Conservation (phyloP, 140 eudicot genomes). For the Senecio squalidus region DNA sequence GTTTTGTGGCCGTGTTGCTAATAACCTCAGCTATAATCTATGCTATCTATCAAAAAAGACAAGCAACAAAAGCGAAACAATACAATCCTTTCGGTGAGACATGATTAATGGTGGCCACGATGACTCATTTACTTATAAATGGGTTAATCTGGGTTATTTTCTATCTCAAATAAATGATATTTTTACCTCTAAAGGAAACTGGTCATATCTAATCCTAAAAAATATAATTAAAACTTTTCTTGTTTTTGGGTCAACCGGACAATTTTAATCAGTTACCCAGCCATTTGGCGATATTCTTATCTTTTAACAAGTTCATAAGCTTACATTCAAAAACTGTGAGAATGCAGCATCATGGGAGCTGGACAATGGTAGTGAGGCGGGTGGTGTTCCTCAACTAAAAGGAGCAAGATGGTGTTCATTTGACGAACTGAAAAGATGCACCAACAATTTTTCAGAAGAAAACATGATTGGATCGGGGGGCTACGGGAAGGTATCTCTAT, state of each 20-base stretch:
- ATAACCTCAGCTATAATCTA: constrained; percentile 45
- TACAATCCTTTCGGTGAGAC: constrained; percentile 71
- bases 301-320: neutral
- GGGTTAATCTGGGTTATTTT: too few relatives aligned
- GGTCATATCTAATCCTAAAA: too few relatives aligned
- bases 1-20: constrained; percentile 45
- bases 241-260: too few relatives aligned
- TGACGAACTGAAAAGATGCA: constrained; percentile 66
- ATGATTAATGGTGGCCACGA: too few relatives aligned
- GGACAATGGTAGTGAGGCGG: constrained; percentile 33
- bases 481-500: constrained; percentile 66
- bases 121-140: too few relatives aligned
- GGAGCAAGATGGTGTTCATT: constrained; percentile 85
- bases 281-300: neutral
- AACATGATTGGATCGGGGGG: constrained; percentile 81
- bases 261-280: too few relatives aligned
- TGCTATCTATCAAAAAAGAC: constrained; percentile 45
- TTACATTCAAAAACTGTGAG: constrained; percentile 13
- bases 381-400: constrained; percentile 66
- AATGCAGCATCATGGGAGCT: constrained; percentile 72
- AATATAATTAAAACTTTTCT: too few relatives aligned
- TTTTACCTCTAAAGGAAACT: too few relatives aligned
- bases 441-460: constrained; percentile 60
- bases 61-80: constrained; percentile 38
- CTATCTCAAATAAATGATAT: too few relatives aligned